Conservation (phyloP, 2,329 filamentous ascomycete species). For the Venturia effusa region DNA sequence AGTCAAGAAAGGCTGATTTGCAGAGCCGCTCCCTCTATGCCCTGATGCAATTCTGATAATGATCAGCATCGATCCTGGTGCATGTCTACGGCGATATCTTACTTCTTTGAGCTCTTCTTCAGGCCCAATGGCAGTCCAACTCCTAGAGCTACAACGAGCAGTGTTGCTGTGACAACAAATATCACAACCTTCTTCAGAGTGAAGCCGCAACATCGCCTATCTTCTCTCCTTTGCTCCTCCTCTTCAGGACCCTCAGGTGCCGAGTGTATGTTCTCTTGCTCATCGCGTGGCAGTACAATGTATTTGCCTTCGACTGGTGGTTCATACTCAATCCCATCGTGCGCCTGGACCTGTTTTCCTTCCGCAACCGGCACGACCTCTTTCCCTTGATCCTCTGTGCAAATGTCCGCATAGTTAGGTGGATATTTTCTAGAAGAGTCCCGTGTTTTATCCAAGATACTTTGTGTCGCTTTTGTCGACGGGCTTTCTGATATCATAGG, state of each 20-base stretch:
- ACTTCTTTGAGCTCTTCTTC: neutral
- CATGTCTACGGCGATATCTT: neutral
- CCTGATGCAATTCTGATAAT: neutral
- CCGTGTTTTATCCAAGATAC: neutral
- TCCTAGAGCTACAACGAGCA: neutral
- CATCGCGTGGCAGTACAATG: neutral
- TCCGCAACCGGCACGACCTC: slow-evolving; percentile 7
- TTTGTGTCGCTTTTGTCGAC: neutral
- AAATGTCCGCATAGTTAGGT: neutral
- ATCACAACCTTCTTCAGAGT: neutral
- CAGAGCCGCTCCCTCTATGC: neutral
- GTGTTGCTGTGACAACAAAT: neutral
- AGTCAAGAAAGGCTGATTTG: neutral
- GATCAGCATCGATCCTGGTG: neutral
- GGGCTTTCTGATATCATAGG: neutral
- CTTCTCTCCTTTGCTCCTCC: neutral
- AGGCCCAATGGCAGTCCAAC: neutral
- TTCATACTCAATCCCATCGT: slow-evolving; percentile 2
- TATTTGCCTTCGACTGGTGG: neutral
- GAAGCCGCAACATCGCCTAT: neutral
- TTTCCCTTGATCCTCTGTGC: slow-evolving; percentile 2
- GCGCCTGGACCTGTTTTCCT: neutral
- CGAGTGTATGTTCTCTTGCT: neutral
- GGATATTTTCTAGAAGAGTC: neutral
- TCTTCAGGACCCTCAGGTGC: neutral